Evolutionary conservation across 1,284 basidiomycete genomes (phyloP).

Genomic region (Cryptococcus wingfieldii): DNA sequence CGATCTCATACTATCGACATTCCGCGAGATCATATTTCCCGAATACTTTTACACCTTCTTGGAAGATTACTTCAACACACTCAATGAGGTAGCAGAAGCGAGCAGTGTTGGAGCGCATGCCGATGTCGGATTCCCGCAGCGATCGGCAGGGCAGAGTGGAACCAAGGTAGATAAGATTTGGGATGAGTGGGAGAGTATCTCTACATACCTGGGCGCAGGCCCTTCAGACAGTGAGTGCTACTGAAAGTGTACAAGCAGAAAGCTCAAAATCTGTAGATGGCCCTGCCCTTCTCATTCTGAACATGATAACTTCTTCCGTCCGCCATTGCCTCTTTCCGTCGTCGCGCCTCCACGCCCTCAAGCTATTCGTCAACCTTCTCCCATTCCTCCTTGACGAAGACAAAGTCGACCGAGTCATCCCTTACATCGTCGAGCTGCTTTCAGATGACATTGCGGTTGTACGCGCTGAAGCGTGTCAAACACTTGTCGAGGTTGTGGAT

Average conservation of each 20-base stretch:
- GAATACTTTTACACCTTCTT: constrained; percentile 92
- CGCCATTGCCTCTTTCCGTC: constrained; percentile 83
- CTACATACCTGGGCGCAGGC: constrained; percentile 31
- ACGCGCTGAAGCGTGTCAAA: constrained; percentile 70
- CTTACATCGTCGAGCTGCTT: constrained; percentile 82
- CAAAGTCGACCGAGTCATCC: constrained; percentile 88
- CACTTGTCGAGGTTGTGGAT: constrained; percentile 77
- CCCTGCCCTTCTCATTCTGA: constrained; percentile 71
- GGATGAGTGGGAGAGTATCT: constrained; percentile 45
- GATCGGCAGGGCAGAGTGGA: constrained; percentile 24
- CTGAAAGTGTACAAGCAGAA: neutral
- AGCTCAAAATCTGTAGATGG: constrained; percentile 56
- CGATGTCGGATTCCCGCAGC: constrained; percentile 21
- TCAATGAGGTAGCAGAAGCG: constrained; percentile 57
- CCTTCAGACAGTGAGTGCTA: constrained; percentile 27
- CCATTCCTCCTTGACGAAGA: constrained; percentile 88
- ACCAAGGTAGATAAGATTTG: constrained; percentile 40
- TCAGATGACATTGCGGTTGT: constrained; percentile 80
- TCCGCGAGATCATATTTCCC: constrained; percentile 78
- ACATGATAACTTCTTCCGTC: constrained; percentile 82
- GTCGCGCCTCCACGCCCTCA: constrained; percentile 78
- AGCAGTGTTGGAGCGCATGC: neutral
- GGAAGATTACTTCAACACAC: constrained; percentile 77
- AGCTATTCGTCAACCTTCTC: constrained; percentile 79
- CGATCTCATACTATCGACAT: constrained; percentile 70